Evolutionary conservation across 2,329 filamentous ascomycete species (phyloP).

Genomic region (Epichloe sibirici): DNA sequence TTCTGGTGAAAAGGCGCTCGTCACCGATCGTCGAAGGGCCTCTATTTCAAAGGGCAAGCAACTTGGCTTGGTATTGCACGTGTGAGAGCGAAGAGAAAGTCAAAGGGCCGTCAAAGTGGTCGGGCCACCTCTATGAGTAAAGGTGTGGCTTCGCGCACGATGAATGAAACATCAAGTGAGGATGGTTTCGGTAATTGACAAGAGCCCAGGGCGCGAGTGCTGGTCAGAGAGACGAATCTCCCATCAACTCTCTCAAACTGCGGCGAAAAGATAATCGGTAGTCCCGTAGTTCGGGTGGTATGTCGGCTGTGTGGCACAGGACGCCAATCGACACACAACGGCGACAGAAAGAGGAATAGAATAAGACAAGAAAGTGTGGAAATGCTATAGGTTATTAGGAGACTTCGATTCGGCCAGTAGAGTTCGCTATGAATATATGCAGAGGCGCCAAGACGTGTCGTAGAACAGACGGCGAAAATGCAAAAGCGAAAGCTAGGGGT

Average conservation of each 20-base stretch:
- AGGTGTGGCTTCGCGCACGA: not conserved
- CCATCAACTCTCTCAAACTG: not conserved
- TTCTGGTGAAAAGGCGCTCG: not conserved
- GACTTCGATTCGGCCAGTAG: not conserved
- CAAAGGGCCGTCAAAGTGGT: not conserved
- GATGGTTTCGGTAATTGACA: not conserved
- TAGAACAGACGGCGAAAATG: not conserved
- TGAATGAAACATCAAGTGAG: not conserved
- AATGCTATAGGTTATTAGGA: no score
- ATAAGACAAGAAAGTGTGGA: not conserved
- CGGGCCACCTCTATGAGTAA: not conserved
- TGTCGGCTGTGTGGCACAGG: not conserved
- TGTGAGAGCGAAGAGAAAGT: not conserved
- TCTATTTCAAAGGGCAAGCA: no score
- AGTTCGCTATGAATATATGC: not conserved
- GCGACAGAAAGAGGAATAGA: no score
- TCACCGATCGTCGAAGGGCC: constrained; percentile 8
- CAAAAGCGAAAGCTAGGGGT: not conserved
- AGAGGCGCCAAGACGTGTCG: not conserved
- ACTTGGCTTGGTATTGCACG: not conserved
- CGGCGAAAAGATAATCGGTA: no score
- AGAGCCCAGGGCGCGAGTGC: not conserved
- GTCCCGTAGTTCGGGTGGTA: not conserved
- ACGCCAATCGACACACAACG: not conserved
- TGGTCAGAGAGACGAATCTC: not conserved